Evolutionary conservation across 2,329 filamentous ascomycete species (phyloP), one percentile per base, ranked within the genome.

Genomic region (Aspergillus phoenicis): DNA sequence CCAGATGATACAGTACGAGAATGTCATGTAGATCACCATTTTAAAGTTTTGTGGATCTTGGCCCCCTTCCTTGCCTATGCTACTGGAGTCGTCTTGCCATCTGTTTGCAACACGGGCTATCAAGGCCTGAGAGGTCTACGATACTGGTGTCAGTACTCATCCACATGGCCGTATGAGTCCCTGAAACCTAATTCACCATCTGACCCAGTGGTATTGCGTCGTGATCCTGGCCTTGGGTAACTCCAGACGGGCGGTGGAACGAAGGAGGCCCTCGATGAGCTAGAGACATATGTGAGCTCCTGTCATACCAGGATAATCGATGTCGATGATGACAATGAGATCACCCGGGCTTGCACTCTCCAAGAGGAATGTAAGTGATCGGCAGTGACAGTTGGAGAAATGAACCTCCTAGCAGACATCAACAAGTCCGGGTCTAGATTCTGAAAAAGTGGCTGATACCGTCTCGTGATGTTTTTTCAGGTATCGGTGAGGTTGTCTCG

Each of bases 181-280:
- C 62, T 69, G 63, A 71, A 68, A 68, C 68, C 64, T 65, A 64
- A 63, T 58, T 52, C 64, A 64, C 66, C 63, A 64, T 69, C 59
- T 65, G 58, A 49, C 49, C 61, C 62, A 48, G 53, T 57, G 63
- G 59, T 57, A 58, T 60, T 66, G 59, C 64, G 53, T 64, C 61
- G 60, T 63, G 10, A 24, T 48, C 67, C 56, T 63, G 59, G 62
- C 52, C 45, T 70, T 71, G 71, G 69, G 62, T 73, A 70, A 63
- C 66, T 67, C 68, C 70, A 73, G 68, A 61, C 62, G 59, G 57
- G 43, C 61, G 65, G 71, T 75, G 70, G 68, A 71, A 74, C 70
- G 65, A 54, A 59, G 62, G 62, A 70, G 65, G 63, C 69, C 69
- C 72, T 75, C 73, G 73, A 75, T 62, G 64, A 68, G 58, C 57